Base-by-base conservation (phyloP, 2,329 filamentous ascomycete species). In the Arthroderma sp. region DNA sequence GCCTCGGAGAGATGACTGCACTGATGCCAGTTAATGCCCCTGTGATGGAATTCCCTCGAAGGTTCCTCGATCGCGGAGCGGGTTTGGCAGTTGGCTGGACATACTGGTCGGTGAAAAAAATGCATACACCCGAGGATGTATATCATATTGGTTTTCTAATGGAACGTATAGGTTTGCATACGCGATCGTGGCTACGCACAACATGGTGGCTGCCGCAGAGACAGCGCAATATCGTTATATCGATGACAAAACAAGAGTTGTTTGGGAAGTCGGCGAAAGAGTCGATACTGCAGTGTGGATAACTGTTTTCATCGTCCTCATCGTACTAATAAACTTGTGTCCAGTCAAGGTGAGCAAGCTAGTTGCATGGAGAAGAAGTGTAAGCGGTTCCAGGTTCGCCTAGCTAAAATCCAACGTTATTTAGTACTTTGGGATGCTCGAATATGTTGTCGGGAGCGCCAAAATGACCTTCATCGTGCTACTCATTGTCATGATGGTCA, bases 31-130 rank as follows among this genome's bases (percentile, higher is more conserved):
- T 74, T n/a, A 71, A 71, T 39, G 71, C 71, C n/a, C 67, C 71
- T 1, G 71, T 71, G 17, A 70, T 71, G 52, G 70, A 73, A 57
- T 73, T 74, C 58, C 67, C 68, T 25, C 63, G 68, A 19, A 64
- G 71, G 28, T 74, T 72, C 62, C 61, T 74, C 23, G 71, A 74
- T 60, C 70, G 73, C 62, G 71, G 71, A 35, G 67, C 76, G 17
- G 74, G 74, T 33, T 76, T 73, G 64, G 73, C 74, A 2, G 70
- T 70, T 23, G 74, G 73, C 2, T 77, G 74, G 75, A 76, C 75
- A 62, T 66, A 70, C 21, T 76, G 73, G 73, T 73, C 61, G 55
- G 56, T 25, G 38, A 9, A 2, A 35, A 7, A 37, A 54, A 4
- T 15, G 4, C 31, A 54, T 38, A 54, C 13, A n/a, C 19, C 28